Percentiles rank a stretch among this genome's conserved stretches.
These are phyloP conservation scores for Cryptococcus deneoformans DNA, from an alignment of 1,284 basidiomycete genomes.

Conservation along the genomic window DNA sequence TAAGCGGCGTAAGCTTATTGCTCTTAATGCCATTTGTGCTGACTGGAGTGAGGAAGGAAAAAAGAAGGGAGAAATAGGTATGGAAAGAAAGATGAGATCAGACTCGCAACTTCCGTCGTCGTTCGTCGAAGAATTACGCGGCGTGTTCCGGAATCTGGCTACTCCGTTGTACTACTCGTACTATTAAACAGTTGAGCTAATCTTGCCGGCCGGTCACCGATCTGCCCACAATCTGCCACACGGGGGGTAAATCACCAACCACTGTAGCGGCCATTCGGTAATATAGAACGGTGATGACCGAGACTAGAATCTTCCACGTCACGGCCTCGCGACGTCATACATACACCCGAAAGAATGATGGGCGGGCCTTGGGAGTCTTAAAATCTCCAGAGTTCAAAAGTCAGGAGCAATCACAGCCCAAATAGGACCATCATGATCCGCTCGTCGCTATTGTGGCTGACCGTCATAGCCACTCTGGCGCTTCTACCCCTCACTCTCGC, in stretches of 20 bases:
- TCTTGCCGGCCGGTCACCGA: background rate
- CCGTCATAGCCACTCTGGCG: background rate
- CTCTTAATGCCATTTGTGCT: constrained; percentile 29
- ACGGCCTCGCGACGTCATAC: no score
- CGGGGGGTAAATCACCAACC: no score
- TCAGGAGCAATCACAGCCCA: background rate
- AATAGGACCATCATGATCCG: background rate
- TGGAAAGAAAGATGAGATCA: constrained; percentile 1
- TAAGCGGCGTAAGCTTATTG: constrained; percentile 20
- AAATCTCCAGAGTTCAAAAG: no score
- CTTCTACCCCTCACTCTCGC: constrained; percentile 6
- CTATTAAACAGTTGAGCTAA: no score
- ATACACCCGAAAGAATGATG: no score
- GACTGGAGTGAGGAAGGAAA: background rate
- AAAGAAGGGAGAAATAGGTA: background rate
- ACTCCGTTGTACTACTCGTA: background rate
- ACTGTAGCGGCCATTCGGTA: no score
- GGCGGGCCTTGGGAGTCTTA: no score
- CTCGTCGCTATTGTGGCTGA: background rate
- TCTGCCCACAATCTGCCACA: no score
- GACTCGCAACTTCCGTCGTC: background rate
- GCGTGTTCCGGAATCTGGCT: background rate
- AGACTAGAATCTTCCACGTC: no score
- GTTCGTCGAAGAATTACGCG: constrained; percentile 1
- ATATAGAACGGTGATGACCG: no score